Conservation (phyloP, 1,139 yeast genomes). For the Hansenula anomala region DNA sequence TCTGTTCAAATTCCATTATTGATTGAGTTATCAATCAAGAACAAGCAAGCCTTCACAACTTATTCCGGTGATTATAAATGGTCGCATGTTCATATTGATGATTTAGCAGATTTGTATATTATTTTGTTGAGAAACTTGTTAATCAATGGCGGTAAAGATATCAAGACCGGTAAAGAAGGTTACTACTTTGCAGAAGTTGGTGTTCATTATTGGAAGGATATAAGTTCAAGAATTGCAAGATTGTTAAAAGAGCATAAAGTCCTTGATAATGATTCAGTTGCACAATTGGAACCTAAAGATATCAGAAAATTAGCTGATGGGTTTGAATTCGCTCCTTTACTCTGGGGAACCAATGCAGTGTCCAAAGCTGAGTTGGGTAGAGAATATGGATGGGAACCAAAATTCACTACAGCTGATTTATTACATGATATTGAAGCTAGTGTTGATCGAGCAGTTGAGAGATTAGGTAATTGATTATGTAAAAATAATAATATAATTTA, state of each 20-base stretch:
- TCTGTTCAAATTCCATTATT: conserved; percentile 34
- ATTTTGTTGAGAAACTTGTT: conserved; percentile 24
- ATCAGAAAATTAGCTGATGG: conserved; percentile 16
- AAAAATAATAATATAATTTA: too few relatives aligned
- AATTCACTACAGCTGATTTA: not conserved
- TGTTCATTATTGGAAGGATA: conserved; percentile 32
- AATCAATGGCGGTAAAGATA: conserved; percentile 15
- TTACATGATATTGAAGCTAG: not conserved
- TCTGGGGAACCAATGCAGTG: conserved; percentile 31
- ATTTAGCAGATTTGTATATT: conserved; percentile 31
- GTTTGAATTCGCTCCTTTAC: conserved; percentile 19
- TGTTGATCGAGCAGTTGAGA: not conserved
- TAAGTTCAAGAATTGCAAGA: conserved; percentile 25
- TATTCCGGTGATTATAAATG: conserved; percentile 33
- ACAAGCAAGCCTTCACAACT: conserved; percentile 21
- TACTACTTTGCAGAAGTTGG: conserved; percentile 34
- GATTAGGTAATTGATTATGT: too few relatives aligned
- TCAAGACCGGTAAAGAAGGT: conserved; percentile 33
- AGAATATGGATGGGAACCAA: conserved; percentile 11
- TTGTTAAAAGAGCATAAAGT: conserved; percentile 17
- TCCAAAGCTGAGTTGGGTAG: conserved; percentile 24
- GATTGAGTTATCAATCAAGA: conserved; percentile 18
- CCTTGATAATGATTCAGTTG: conserved; percentile 20
- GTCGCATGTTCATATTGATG: conserved; percentile 35
- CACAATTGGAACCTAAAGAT: conserved; percentile 18